phyloP scores from a whole-genome alignment of 306 rosid genomes.

The Dicorynia guianensis region DNA sequence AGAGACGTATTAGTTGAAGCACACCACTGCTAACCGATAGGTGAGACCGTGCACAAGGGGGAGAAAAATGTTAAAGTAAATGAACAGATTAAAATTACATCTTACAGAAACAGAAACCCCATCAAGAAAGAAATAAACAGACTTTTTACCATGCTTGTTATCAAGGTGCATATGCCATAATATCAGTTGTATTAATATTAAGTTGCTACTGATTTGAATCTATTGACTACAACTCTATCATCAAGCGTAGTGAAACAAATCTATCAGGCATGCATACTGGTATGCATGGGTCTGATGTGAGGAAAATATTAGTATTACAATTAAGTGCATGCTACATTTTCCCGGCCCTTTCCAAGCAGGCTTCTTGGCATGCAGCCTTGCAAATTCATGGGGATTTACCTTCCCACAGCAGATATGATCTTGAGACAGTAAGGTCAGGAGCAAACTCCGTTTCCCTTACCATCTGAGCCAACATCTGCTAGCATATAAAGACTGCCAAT shows the following conservation, averaged over 20 bases:
- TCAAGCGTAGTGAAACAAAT: not conserved
- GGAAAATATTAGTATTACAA: no score
- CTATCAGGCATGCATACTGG: not conserved
- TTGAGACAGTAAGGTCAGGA: no score
- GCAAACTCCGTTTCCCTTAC: no score
- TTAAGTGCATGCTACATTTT: no score
- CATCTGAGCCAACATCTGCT: no score
- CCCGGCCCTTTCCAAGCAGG: no score
- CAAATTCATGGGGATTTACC: no score
- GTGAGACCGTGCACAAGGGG: slow-evolving; percentile 11
- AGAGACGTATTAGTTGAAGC: slow-evolving; percentile 41
- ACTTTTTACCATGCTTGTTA: not conserved
- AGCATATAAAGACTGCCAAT: no score
- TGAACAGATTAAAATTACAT: not conserved
- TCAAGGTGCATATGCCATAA: not conserved
- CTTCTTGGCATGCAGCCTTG: no score
- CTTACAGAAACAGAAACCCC: not conserved
- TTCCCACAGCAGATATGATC: no score
- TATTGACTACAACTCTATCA: not conserved
- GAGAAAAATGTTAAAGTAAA: not conserved
- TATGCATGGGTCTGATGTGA: not conserved
- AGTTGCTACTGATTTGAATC: not conserved
- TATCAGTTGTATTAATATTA: no score
- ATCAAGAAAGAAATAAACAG: not conserved
- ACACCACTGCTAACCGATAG: slow-evolving; percentile 45